Evolutionary conservation across 805 yeast genomes (phyloP), one percentile per base, ranked within the genome.

Genomic region (Alloascoidea hylecoeti): DNA sequence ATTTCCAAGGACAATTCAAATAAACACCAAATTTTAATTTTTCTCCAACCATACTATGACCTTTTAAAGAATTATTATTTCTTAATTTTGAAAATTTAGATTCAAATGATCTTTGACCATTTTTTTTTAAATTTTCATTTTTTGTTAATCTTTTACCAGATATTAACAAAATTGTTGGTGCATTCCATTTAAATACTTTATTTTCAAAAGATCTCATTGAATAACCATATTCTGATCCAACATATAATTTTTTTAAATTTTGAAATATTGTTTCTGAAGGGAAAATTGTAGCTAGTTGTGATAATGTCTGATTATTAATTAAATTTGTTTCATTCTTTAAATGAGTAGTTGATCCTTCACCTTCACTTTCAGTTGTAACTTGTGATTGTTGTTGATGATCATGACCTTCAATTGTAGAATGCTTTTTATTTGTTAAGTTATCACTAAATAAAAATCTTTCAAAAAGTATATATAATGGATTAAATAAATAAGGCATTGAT

Each of bases 121-220:
- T 44, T 23, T 9, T 9, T n/a, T 23, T 23, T 23, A 9, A n/a
- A n/a, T 9, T 9, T 23, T 9, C 13, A 9, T 23, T n/a, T 23
- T 49, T 38, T 34, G 56, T 52, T 16, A 77, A 52, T 35, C 72
- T 52, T 46, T 64, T 68, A 0, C 96, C 97, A 2, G 73, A 68
- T 0, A 89, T 61, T 0, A 88, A 42, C 5, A 88, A 46, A 1
- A 89, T 52, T 0, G 95, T 72, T 0, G 96, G 95, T 0, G 95
- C 92, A 46, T 72, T 75, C 95, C 96, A 89, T 48, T 86, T 84
- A 61, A 84, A 74, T 0, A 79, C 80, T 44, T 78, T 83, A 40
- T 78, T 70, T 56, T 88, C 95, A 41, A 89, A 68, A 0, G 95
- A 79, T 18, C 94, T 61, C 69, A 88, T 83, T 0, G 95, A 83